Conservation (phyloP, 2,329 filamentous ascomycete species). For the Drechslera avenae region DNA sequence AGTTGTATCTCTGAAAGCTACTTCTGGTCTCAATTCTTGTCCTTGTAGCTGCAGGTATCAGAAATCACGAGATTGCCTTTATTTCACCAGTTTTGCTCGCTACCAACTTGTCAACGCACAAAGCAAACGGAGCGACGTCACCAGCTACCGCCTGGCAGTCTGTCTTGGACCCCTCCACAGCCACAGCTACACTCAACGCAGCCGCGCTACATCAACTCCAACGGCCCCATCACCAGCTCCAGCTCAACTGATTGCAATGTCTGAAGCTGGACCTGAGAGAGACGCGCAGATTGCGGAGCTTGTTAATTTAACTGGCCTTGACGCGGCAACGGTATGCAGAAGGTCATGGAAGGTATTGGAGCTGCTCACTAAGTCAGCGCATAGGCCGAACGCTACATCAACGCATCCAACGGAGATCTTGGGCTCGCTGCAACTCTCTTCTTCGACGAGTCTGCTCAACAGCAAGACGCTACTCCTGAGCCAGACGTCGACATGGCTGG, state of each 20-base stretch:
- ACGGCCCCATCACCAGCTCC: not conserved
- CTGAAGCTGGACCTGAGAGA: constrained; percentile 37
- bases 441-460: constrained; percentile 47
- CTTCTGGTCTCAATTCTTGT: no score
- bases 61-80: not conserved
- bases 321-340: constrained; percentile 42
- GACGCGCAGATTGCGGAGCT: constrained; percentile 47
- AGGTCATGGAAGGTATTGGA: constrained; percentile 32
- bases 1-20: no score
- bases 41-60: not conserved
- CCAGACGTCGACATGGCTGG: constrained; percentile 44
- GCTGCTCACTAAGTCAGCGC: constrained; percentile 29
- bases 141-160: constrained; percentile 8
- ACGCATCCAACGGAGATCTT: constrained; percentile 53
- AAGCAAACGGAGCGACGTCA: constrained; percentile 10
- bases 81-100: not conserved
- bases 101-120: not conserved
- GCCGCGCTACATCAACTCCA: no score
- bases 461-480: constrained; percentile 26
- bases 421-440: constrained; percentile 53
- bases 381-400: constrained; percentile 53
- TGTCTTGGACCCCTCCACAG: constrained; percentile 10
- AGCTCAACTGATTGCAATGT: constrained; percentile 30
- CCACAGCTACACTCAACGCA: no score
- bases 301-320: constrained; percentile 42